Base-by-base conservation (phyloP, 2,329 filamentous ascomycete species). In the Alternaria sp. region DNA sequence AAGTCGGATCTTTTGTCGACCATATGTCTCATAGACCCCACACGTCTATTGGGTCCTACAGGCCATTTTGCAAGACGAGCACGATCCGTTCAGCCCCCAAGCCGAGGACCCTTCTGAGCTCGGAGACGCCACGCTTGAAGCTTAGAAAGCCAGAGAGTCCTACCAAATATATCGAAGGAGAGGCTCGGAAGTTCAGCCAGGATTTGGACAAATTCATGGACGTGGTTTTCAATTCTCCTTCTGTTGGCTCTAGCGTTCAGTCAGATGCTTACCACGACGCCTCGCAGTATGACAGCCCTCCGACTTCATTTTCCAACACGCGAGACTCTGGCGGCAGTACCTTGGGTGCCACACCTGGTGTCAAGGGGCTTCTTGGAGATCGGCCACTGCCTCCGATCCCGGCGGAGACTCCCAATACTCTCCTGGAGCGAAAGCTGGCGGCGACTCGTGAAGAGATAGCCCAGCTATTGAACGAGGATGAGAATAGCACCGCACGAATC, bases 151-250 rank as follows among this genome's bases (percentile, higher is more conserved):
- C 62, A 65, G 80, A 74, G 74, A 83, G 75, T 45, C 82, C 82
- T 1, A 83, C 80, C 56, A 82, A 85, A 40, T 81, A 83, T 49
- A 90, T 88, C 79, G 89, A 87, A 68, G 92, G 93, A 60, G 94
- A 97, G 74, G 86, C 95, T 55, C 86, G 92, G 7, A 90, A 94
- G 69, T 90, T 96, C 59, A 97, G 93, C 69, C 88, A 87, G 70
- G 93, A 93, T 70, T 89, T 97, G 63, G 92, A 93, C 51, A 92
- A 93, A 78, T 92, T 95, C 60, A 96, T 94, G 73, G 94, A 98
- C 73, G 92, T 95, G 72, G 94, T 94, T 1, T 97, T 98, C 81
- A 94, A 92, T 73, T 89, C 90, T 68, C 85, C 81, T 56, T 90
- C 84, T 0, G 78, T 85, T 22, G 83, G 82, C 45, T 85, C 86